Base-by-base conservation (phyloP, 2,329 filamentous ascomycete species). In the Alternaria conjuncta region DNA sequence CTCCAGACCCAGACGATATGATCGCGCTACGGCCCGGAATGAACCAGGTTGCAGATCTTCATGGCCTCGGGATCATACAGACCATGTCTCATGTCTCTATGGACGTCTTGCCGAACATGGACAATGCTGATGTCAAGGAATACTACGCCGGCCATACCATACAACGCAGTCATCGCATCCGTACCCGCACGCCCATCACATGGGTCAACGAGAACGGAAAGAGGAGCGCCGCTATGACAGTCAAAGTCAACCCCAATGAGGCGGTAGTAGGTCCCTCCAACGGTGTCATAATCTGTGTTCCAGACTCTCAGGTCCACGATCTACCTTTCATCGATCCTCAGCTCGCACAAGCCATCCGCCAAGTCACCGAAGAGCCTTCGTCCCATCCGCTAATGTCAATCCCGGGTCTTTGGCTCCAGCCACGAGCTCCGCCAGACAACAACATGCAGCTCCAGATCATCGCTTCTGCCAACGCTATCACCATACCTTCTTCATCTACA, bases 141-240 rank as follows among this genome's bases (percentile, higher is more conserved):
- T n/a, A 36, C 15, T 36, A 36, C 6, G 13, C 32, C 6, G 32
- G 2, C 7, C 32, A 36, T 36, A 36, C 32, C 0, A 4, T 36
- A 36, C 32, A n/a, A 0, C 7, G 15, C 30, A 36, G 30, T 3
- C 30, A 36, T 36, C 32, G 32, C 15, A 1, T 36, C 2, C 32
- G 32, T 1, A 0, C 1, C 7, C 32, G 3, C 3, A 36, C 32
- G 13, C 32, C 32, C 32, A 36, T 36, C 4, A 1, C 3, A 0
- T 36, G 32, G 32, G 5, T 1, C 32, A 1, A 36, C 32, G 32
- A 36, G 7, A n/a, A 4, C 13, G 32, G 32, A 0, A 1, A n/a
- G 0, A 36, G 3, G 32, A 36, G 32, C 32, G 28, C 28, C 11
- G 28, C 28, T 30, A 3, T 30, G 2, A 3, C 5, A 6, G 12